A percentile compares a stretch with the other conserved stretches of the same genome.
Conservation (phyloP, 2,329 filamentous ascomycete species). For the Exutisphaerella laricina region DNA sequence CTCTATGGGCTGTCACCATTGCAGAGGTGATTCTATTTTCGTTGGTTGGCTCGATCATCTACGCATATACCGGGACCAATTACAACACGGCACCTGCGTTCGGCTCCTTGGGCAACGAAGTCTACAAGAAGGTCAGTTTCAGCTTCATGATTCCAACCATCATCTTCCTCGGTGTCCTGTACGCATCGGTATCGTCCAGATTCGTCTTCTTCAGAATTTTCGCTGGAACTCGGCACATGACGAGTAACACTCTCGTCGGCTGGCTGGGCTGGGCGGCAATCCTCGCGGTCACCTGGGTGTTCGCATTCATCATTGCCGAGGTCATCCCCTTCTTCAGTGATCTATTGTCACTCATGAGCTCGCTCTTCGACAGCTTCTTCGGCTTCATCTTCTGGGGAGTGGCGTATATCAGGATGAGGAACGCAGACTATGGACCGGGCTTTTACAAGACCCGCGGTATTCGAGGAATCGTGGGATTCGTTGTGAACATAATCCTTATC, state of each 20-base stretch:
- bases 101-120: conserved; percentile 65
- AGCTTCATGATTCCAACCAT: conserved; percentile 94
- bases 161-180: conserved; percentile 85
- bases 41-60: conserved; percentile 72
- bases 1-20: conserved; percentile 84
- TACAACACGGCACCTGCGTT: conserved; percentile 87
- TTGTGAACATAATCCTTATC: conserved; percentile 68
- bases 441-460: conserved; percentile 52
- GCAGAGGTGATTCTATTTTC: conserved; percentile 82
- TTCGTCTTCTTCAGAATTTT: conserved; percentile 92
- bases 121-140: conserved; percentile 83
- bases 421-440: conserved; percentile 54
- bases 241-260: conserved; percentile 71
- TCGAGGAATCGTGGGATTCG: conserved; percentile 50
- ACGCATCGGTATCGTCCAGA: conserved; percentile 81
- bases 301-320: conserved; percentile 88
- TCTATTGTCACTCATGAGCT: conserved; percentile 68
- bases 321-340: conserved; percentile 92
- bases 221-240: conserved; percentile 71
- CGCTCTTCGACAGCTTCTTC: conserved; percentile 86
- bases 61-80: conserved; percentile 81
- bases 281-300: conserved; percentile 68
- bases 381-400: conserved; percentile 95
- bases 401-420: conserved; percentile 71
- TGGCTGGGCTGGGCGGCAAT: conserved; percentile 77